phyloP scores from a whole-genome alignment of 1,139 yeast genomes.

The Yamadazyma diddensiae region DNA sequence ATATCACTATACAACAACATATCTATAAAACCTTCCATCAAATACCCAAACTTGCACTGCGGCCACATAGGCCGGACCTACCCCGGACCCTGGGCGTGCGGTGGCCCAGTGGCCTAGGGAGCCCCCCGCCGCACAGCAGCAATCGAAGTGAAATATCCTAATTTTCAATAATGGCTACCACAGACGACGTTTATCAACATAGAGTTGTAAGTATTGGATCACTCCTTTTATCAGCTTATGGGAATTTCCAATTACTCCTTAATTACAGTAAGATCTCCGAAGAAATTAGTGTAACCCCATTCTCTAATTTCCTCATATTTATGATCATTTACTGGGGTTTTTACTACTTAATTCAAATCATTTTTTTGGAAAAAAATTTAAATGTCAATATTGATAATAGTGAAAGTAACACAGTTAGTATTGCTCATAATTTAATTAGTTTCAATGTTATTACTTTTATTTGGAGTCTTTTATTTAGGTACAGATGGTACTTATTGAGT shows the following conservation, averaged over 20 bases:
- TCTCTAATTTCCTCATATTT: constrained; percentile 56
- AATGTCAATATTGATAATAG: constrained; percentile 27
- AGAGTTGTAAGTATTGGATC: constrained; percentile 49
- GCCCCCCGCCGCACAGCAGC: too few relatives aligned
- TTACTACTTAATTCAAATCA: constrained; percentile 50
- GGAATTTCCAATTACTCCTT: constrained; percentile 51
- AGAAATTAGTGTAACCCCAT: constrained; percentile 59
- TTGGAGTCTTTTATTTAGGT: constrained; percentile 62
- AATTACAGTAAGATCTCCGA: constrained; percentile 42
- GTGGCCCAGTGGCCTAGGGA: too few relatives aligned
- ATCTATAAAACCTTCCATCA: too few relatives aligned
- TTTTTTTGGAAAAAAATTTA: constrained; percentile 34
- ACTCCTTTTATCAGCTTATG: constrained; percentile 51
- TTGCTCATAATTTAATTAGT: constrained; percentile 48
- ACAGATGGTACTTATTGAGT: constrained; percentile 50
- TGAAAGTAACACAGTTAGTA: constrained; percentile 11
- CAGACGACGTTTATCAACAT: constrained; percentile 20
- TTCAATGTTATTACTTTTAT: constrained; percentile 58
- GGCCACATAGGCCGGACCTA: too few relatives aligned
- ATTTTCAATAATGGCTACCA: constrained; percentile 8
- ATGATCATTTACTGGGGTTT: constrained; percentile 58
- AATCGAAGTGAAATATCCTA: not conserved
- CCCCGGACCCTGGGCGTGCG: too few relatives aligned
- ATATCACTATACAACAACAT: too few relatives aligned
- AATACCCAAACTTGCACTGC: too few relatives aligned